Conservation (phyloP, 2,329 filamentous ascomycete species). For the Botrytis sinoallii region DNA sequence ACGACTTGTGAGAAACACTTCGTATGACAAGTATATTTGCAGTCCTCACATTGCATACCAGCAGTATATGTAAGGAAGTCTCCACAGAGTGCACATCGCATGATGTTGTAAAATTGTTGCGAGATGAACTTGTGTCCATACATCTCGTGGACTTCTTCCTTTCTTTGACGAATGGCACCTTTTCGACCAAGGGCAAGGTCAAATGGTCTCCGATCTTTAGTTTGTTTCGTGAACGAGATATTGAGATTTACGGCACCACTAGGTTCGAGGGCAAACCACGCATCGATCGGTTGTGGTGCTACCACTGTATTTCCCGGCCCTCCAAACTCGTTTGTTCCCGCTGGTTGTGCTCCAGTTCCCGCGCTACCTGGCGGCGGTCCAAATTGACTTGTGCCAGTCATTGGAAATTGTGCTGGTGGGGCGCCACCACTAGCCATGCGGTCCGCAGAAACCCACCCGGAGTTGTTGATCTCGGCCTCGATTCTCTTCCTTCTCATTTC, state of each 20-base stretch:
- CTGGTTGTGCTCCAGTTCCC: conserved; percentile 30
- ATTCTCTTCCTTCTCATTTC: conserved; percentile 97
- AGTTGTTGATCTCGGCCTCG: conserved; percentile 89
- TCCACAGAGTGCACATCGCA: conserved; percentile 96
- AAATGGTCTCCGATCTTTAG: conserved; percentile 75
- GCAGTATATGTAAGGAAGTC: conserved; percentile 98
- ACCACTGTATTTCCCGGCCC: conserved; percentile 38
- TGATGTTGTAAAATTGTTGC: conserved; percentile 99
- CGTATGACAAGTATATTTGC: conserved; percentile 98
- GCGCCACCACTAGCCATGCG: conserved; percentile 71
- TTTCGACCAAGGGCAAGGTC: conserved; percentile 91
- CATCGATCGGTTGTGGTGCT: conserved; percentile 65
- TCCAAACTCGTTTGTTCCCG: conserved; percentile 31
- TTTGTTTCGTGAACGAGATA: conserved; percentile 89
- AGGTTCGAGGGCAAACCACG: conserved; percentile 96
- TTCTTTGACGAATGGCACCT: conserved; percentile 93
- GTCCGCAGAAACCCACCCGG: conserved; percentile 96
- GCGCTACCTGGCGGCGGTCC: conserved; percentile 44
- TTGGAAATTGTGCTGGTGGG: conserved; percentile 54
- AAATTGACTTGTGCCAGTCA: conserved; percentile 48
- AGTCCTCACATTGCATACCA: conserved; percentile 98
- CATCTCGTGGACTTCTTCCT: conserved; percentile 97
- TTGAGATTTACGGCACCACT: conserved; percentile 88
- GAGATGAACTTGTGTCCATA: conserved; percentile 99
- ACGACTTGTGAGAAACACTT: conserved; percentile 97